Evolutionary conservation across 768 basidiomycete genomes (phyloP), one percentile per base, ranked within the genome.

Genomic region (Cyclocybe cylindracea): DNA sequence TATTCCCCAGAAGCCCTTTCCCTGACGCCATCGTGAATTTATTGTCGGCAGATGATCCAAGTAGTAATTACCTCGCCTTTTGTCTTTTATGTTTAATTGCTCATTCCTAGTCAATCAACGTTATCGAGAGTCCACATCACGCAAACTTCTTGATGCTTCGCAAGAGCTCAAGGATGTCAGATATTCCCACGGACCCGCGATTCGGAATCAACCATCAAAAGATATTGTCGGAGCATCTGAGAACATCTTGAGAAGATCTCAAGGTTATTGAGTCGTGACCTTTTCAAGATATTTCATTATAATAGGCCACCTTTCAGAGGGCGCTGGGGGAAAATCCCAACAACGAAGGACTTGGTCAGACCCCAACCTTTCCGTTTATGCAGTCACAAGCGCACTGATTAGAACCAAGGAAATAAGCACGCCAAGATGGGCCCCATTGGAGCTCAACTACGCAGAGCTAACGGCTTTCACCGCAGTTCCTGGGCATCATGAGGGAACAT

Each of bases 351-450:
- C 53, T 32, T 76, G 74, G 76, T 56, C 66, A 8, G 71, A 77
- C 41, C 53, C 57, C 4, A 70, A 73, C 39, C 57, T 68, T 7
- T 29, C 65, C 74, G 9, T 77, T 62, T 56, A 75, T 77, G 72
- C 76, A 71, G 9, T 64, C 75, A 0, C 77, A 74, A 2, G 72
- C 66, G 1, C 76, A 77, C 47, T 78, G 70, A 71, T 67, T 75
- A 32, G 46, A 73, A 44, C 41, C 51, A 3, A 50, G 39, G 10
- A 10, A 46, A 48, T 59, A 2, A 42, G 61, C 16, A 64, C 66
- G 24, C 11, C 53, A 3, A 33, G 55, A 10, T 60, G 70, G 19
- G 44, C 56, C 14, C 56, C 65, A 31, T 56, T 64, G 7, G 51
- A 57, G 3, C 64, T 71, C 19, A 55, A 60, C 2, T 59, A 66